These are phyloP conservation scores for Wickerhamomyces queroliae DNA, from an alignment of 805 yeast genomes.

Conservation along the genomic window DNA sequence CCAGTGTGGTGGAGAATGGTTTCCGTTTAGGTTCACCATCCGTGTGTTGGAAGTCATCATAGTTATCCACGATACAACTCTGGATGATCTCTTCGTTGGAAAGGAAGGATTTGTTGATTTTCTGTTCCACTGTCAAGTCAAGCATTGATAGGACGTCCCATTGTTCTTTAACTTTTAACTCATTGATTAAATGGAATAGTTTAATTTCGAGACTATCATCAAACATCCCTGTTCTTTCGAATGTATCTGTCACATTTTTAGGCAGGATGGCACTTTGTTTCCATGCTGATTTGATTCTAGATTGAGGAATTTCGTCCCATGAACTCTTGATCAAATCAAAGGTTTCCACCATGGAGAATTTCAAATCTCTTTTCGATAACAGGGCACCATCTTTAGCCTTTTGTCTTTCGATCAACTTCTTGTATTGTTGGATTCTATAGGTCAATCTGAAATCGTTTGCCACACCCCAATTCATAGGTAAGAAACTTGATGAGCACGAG, in stretches of 20 bases:
- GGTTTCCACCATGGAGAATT: slow-evolving; percentile 47
- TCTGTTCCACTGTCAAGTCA: slow-evolving; percentile 40
- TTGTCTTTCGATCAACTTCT: slow-evolving; percentile 26
- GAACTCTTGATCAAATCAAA: slow-evolving; percentile 53
- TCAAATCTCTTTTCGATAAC: slow-evolving; percentile 31
- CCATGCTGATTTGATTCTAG: slow-evolving; percentile 36
- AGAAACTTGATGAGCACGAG: slow-evolving; percentile 30
- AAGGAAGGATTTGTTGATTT: slow-evolving; percentile 36
- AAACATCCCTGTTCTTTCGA: slow-evolving; percentile 25
- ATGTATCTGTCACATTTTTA: slow-evolving; percentile 20
- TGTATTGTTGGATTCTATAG: slow-evolving; percentile 53
- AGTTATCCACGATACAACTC: slow-evolving; percentile 47
- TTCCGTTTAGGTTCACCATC: slow-evolving; percentile 15
- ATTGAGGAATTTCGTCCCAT: slow-evolving; percentile 40
- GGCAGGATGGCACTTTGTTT: slow-evolving; percentile 38
- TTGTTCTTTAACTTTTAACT: slow-evolving; percentile 43
- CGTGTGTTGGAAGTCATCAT: slow-evolving; percentile 16
- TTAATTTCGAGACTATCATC: slow-evolving; percentile 33
- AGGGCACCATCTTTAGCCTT: slow-evolving; percentile 10
- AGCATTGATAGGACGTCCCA: slow-evolving; percentile 55
- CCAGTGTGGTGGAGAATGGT: slow-evolving; percentile 22
- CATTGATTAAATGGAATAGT: slow-evolving; percentile 37
- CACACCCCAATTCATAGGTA: slow-evolving; percentile 63
- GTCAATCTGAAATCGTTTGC: slow-evolving; percentile 54
- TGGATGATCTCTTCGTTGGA: slow-evolving; percentile 59